phyloP scores from a whole-genome alignment of 1,284 basidiomycete genomes.

The Marasmius tenuissimus region DNA sequence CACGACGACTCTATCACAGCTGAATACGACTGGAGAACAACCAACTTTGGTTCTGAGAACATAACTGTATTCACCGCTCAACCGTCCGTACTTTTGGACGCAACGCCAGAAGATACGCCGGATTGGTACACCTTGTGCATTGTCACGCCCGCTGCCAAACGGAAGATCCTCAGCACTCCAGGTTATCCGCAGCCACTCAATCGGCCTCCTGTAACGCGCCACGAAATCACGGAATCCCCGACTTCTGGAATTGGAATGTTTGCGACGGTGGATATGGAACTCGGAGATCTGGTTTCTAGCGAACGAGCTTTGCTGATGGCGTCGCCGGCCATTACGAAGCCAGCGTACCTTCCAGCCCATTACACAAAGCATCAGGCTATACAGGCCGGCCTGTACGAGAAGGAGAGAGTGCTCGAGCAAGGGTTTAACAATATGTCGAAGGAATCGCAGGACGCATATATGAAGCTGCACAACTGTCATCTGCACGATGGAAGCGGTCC shows the following conservation, averaged over 20 bases:
- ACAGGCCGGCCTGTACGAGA: neutral
- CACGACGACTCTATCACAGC: too few relatives aligned
- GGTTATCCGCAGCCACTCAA: slow-evolving; percentile 15
- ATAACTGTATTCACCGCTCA: too few relatives aligned
- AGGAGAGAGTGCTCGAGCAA: neutral
- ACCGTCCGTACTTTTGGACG: neutral
- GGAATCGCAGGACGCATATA: slow-evolving; percentile 3
- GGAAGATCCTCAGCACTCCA: slow-evolving; percentile 8
- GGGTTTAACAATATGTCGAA: neutral
- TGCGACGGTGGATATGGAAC: slow-evolving; percentile 17
- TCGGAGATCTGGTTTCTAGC: slow-evolving; percentile 18
- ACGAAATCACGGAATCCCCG: slow-evolving; percentile 2
- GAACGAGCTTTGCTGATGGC: slow-evolving; percentile 14
- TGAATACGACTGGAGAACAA: too few relatives aligned
- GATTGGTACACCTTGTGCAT: slow-evolving; percentile 1
- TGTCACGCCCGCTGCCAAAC: slow-evolving; percentile 14
- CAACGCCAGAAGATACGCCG: neutral
- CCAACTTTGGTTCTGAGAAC: too few relatives aligned
- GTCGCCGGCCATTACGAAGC: neutral
- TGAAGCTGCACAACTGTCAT: slow-evolving; percentile 8
- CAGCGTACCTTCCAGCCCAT: neutral
- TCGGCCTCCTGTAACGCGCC: slow-evolving; percentile 4
- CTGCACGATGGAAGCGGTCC: slow-evolving; percentile 6
- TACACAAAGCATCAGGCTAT: neutral
- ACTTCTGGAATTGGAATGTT: slow-evolving; percentile 21